Evolutionary conservation across 345 rosid species (phyloP).

Genomic region (Cochlearia excelsa): DNA sequence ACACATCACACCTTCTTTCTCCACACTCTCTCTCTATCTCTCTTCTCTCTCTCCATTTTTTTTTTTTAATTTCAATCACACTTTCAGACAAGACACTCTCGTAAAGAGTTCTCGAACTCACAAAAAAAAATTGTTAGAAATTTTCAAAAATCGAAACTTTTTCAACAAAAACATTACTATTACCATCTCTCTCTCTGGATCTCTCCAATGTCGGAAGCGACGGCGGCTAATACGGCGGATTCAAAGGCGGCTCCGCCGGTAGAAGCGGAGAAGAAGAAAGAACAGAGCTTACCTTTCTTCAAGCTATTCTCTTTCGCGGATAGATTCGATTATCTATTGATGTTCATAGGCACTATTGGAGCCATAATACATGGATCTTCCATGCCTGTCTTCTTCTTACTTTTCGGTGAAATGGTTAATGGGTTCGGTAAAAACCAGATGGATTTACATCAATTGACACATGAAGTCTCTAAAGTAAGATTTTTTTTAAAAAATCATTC

Average conservation of each 20-base stretch:
- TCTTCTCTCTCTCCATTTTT: neutral
- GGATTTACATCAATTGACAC: constrained; percentile 83
- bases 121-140: constrained; percentile 37
- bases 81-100: constrained; percentile 28
- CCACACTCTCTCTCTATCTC: constrained; percentile 26
- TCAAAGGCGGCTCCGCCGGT: constrained; percentile 46
- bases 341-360: constrained; percentile 79
- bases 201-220: constrained; percentile 61
- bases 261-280: constrained; percentile 95
- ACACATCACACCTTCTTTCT: neutral
- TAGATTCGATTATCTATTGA: constrained; percentile 70
- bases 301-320: constrained; percentile 96
- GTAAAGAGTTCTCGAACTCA: constrained; percentile 37
- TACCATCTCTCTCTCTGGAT: constrained; percentile 23
- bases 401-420: constrained; percentile 97
- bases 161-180: neutral
- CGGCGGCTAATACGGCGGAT: constrained; percentile 37
- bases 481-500: neutral
- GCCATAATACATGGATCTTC: constrained; percentile 94
- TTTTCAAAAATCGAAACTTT: constrained; percentile 22
- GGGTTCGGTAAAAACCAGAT: constrained; percentile 96
- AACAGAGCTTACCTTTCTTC: constrained; percentile 85
- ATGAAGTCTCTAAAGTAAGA: constrained; percentile 81
- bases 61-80: constrained; percentile 6
- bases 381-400: constrained; percentile 94